These are phyloP conservation scores for Astrephomene gubernaculifera DNA, from an alignment of 139 green algal species.

Conservation along the genomic window DNA sequence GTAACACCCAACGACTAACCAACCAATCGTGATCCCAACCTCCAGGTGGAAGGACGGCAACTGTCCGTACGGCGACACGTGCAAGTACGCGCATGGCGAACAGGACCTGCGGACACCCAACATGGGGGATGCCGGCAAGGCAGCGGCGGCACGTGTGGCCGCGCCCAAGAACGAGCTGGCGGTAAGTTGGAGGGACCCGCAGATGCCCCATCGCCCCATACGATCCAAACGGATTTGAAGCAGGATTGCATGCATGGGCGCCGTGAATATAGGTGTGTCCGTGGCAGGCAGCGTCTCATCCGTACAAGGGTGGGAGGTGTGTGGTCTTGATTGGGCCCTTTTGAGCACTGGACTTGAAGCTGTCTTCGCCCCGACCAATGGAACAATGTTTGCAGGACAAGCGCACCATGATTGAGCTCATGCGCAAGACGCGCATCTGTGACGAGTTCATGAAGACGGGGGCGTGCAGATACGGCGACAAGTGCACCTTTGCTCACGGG, in stretches of 20 bases:
- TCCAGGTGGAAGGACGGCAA: constrained; percentile 60
- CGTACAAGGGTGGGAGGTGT: too few relatives aligned
- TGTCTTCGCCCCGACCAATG: too few relatives aligned
- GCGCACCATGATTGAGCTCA: constrained; percentile 44
- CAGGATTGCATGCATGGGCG: too few relatives aligned
- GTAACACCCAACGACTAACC: too few relatives aligned
- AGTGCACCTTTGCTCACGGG: constrained; percentile 69
- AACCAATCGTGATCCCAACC: too few relatives aligned
- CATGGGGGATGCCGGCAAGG: not conserved
- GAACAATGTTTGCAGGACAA: constrained; percentile 49
- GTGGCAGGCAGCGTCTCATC: too few relatives aligned
- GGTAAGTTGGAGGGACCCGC: too few relatives aligned
- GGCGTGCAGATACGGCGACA: constrained; percentile 58
- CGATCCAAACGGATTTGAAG: too few relatives aligned
- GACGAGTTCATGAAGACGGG: constrained; percentile 60
- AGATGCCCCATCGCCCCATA: too few relatives aligned
- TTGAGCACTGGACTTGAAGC: too few relatives aligned
- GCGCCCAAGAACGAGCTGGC: not conserved
- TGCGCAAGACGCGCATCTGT: constrained; percentile 67
- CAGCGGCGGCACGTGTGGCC: not conserved
- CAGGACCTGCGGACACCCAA: constrained; percentile 49
- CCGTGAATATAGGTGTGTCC: too few relatives aligned
- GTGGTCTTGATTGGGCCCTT: too few relatives aligned
- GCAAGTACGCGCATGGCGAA: constrained; percentile 69
- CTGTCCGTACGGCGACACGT: constrained; percentile 59